Conservation (phyloP, 208 protist genomes). For the Porcisia hertigi region DNA sequence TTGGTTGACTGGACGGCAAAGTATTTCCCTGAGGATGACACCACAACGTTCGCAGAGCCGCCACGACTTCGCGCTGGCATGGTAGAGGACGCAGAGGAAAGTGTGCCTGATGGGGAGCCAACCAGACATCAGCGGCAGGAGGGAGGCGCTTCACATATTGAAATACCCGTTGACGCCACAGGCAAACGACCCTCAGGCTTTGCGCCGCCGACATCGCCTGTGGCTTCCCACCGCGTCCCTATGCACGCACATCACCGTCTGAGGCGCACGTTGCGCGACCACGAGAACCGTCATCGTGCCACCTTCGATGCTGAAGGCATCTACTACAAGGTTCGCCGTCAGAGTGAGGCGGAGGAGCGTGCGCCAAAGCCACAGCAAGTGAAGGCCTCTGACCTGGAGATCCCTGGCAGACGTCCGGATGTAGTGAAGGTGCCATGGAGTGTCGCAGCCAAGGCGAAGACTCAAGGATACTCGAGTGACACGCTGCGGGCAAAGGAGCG, state of each 20-base stretch:
- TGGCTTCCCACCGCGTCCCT: constrained; percentile 3
- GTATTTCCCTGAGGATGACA: constrained; percentile 84
- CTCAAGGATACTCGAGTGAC: constrained; percentile 69
- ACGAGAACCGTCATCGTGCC: constrained; percentile 75
- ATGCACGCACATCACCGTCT: constrained; percentile 65
- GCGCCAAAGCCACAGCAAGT: constrained; percentile 62
- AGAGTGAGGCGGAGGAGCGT: constrained; percentile 53
- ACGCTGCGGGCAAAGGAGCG: constrained; percentile 83
- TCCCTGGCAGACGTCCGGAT: constrained; percentile 22
- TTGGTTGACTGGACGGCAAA: constrained; percentile 92
- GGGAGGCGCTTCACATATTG: not conserved
- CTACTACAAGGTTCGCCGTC: constrained; percentile 79
- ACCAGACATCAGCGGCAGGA: not conserved
- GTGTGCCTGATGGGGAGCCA: not conserved
- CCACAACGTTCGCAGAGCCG: constrained; percentile 63
- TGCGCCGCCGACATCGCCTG: not conserved
- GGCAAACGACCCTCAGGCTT: not conserved
- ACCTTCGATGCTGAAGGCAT: constrained; percentile 89
- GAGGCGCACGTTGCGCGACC: constrained; percentile 61
- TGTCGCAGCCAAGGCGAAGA: constrained; percentile 66
- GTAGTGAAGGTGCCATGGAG: constrained; percentile 90
- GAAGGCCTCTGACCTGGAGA: constrained; percentile 58
- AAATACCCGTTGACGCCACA: too few species aligned
- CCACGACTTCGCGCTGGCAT: constrained; percentile 51
- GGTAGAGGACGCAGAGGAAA: not conserved